phyloP scores from a whole-genome alignment of 306 rosid species.

The Acmispon strigosus region DNA sequence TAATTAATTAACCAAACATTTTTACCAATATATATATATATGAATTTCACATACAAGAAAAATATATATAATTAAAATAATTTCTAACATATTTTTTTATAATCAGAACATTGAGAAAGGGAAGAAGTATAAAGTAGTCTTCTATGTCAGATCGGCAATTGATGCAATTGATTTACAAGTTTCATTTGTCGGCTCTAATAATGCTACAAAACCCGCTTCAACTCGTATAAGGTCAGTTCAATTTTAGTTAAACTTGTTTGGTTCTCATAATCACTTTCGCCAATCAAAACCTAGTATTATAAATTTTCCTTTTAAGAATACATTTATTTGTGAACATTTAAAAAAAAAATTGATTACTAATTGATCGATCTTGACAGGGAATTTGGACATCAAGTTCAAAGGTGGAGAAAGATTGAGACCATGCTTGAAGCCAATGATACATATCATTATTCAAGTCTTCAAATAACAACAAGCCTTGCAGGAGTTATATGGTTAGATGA shows the following conservation, averaged over 20 bases:
- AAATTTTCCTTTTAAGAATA: not conserved
- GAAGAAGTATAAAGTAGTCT: conserved; percentile 44
- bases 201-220: conserved; percentile 37
- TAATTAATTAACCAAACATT: not conserved
- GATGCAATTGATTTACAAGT: conserved; percentile 43
- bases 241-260: not conserved
- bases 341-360: not conserved
- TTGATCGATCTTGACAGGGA: not conserved
- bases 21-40: not conserved
- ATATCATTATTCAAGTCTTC: conserved; percentile 17
- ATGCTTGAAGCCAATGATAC: conserved; percentile 4
- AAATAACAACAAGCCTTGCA: conserved; percentile 1
- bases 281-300: too few relatives aligned
- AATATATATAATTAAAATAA: too few relatives aligned
- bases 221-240: conserved; percentile 33
- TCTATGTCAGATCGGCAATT: conserved; percentile 36
- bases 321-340: not conserved
- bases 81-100: too few relatives aligned
- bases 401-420: conserved; percentile 13
- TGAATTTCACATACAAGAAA: not conserved
- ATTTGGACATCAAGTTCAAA: not conserved
- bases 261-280: too few relatives aligned
- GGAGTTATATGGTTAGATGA: conserved; percentile 26
- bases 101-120: conserved; percentile 61
- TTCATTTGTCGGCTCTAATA: conserved; percentile 33